Percentiles rank a stretch among this genome's conserved stretches.
Evolutionary conservation across 2,329 filamentous ascomycete species (phyloP).

Genomic region (Hypoxylon sp.): DNA sequence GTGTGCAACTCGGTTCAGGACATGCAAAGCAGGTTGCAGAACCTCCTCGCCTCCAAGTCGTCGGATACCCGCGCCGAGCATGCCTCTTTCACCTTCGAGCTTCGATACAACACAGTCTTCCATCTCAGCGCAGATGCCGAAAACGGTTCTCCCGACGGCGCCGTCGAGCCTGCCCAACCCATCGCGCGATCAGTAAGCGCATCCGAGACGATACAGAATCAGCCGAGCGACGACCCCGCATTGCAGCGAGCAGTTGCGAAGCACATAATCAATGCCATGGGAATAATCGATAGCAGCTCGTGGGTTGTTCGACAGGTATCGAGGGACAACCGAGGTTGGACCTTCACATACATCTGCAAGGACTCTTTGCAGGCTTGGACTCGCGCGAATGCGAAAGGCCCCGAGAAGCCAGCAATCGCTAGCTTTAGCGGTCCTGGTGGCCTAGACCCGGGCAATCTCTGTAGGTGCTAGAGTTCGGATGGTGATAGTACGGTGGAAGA

Average conservation of each 20-base stretch:
- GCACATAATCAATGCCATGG: slow-evolving; percentile 55
- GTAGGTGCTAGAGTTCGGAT: slow-evolving; percentile 46
- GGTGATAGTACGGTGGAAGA: not conserved
- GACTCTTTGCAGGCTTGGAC: slow-evolving; percentile 61
- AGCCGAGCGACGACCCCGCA: slow-evolving; percentile 57
- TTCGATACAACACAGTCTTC: slow-evolving; percentile 56
- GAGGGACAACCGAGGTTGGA: slow-evolving; percentile 58
- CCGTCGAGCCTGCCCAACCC: slow-evolving; percentile 38
- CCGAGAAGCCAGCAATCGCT: slow-evolving; percentile 53
- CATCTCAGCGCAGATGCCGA: slow-evolving; percentile 51
- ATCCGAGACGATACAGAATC: slow-evolving; percentile 57
- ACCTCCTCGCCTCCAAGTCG: slow-evolving; percentile 52
- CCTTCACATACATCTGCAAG: slow-evolving; percentile 61
- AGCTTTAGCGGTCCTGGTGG: slow-evolving; percentile 58
- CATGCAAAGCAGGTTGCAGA: slow-evolving; percentile 55
- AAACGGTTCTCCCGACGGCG: slow-evolving; percentile 45
- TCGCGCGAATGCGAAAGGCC: slow-evolving; percentile 54
- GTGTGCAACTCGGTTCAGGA: slow-evolving; percentile 54
- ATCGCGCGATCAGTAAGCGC: slow-evolving; percentile 51
- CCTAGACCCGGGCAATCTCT: slow-evolving; percentile 54
- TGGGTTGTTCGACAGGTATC: slow-evolving; percentile 59
- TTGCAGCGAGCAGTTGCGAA: slow-evolving; percentile 60
- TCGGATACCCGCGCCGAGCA: slow-evolving; percentile 60
- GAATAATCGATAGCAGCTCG: slow-evolving; percentile 55
- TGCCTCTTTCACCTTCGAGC: slow-evolving; percentile 55